These are phyloP conservation scores for Rhexocercosporidium sp. DNA, from an alignment of 2,329 filamentous ascomycete species.

Conservation along the genomic window DNA sequence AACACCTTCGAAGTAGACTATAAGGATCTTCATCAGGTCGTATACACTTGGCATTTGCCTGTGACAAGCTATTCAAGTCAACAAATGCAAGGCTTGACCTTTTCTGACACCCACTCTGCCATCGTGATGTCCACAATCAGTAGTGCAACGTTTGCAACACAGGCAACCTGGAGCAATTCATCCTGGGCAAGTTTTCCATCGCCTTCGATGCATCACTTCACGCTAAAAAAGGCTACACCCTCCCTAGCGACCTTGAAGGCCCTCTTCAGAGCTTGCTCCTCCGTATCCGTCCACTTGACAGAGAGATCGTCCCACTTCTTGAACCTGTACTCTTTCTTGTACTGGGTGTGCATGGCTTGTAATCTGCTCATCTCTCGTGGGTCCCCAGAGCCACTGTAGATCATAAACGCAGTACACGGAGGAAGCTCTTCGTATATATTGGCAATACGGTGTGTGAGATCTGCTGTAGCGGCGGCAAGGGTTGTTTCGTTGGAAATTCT, in stretches of 20 bases:
- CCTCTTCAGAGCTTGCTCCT: slow-evolving; percentile 65
- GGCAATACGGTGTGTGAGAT: slow-evolving; percentile 52
- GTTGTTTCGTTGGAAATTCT: slow-evolving; percentile 22
- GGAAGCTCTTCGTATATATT: slow-evolving; percentile 63
- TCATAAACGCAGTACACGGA: slow-evolving; percentile 67
- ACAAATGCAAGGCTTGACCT: neutral
- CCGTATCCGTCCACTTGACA: slow-evolving; percentile 70
- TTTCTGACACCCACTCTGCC: neutral
- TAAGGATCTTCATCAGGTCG: neutral
- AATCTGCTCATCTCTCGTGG: slow-evolving; percentile 69
- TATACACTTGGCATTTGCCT: neutral
- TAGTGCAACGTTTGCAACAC: neutral
- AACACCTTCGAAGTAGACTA: neutral
- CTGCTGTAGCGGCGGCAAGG: slow-evolving; percentile 30
- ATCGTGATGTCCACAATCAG: neutral
- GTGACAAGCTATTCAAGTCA: neutral
- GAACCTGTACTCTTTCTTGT: slow-evolving; percentile 68
- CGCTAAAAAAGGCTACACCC: slow-evolving; percentile 67
- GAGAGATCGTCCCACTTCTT: slow-evolving; percentile 70
- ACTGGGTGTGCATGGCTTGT: slow-evolving; percentile 64
- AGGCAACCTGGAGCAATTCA: neutral
- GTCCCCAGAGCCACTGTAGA: slow-evolving; percentile 71
- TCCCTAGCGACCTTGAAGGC: slow-evolving; percentile 62
- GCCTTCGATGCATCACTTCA: slow-evolving; percentile 55
- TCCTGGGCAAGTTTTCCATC: neutral